A percentile compares a stretch with the other conserved stretches of the same genome.
Evolutionary conservation across 371 early-diverging fungal species (phyloP).

Genomic region (Enterospora canceri): DNA sequence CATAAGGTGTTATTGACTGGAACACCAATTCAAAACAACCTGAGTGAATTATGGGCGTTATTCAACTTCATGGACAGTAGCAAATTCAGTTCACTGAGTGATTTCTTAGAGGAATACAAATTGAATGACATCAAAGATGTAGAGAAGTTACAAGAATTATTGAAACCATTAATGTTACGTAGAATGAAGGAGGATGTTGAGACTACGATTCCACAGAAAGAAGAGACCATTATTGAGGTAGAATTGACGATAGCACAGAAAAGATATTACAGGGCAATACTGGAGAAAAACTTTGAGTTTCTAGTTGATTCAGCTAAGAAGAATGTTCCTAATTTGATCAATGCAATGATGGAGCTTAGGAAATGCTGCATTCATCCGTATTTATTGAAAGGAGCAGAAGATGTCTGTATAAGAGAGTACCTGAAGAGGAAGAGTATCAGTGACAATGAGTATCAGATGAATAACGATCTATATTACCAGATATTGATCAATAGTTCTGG

Average conservation of each 20-base stretch:
- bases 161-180: slow-evolving; percentile 82
- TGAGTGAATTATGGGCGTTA: slow-evolving; percentile 92
- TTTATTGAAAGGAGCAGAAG: slow-evolving; percentile 78
- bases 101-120: slow-evolving; percentile 91
- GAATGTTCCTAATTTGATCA: slow-evolving; percentile 72
- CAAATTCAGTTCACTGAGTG: slow-evolving; percentile 72
- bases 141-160: slow-evolving; percentile 78
- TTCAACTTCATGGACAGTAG: slow-evolving; percentile 90
- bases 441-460: slow-evolving; percentile 7
- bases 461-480: slow-evolving; percentile 38
- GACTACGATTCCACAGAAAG: slow-evolving; percentile 83
- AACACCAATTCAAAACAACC: slow-evolving; percentile 93
- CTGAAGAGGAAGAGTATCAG: slow-evolving; percentile 30
- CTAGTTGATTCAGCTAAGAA: slow-evolving; percentile 62
- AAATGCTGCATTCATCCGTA: slow-evolving; percentile 96
- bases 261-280: slow-evolving; percentile 81
- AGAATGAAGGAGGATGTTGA: slow-evolving; percentile 95
- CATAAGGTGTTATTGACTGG: slow-evolving; percentile 89
- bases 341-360: slow-evolving; percentile 98
- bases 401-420: slow-evolving; percentile 52
- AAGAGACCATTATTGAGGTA: slow-evolving; percentile 81
- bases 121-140: slow-evolving; percentile 78
- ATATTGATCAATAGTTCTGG: slow-evolving; percentile 79
- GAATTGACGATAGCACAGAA: slow-evolving; percentile 84
- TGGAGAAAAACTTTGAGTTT: slow-evolving; percentile 83